Base-by-base conservation (phyloP, 495 filamentous ascomycete species). In the Elasticomyces elasticus region DNA sequence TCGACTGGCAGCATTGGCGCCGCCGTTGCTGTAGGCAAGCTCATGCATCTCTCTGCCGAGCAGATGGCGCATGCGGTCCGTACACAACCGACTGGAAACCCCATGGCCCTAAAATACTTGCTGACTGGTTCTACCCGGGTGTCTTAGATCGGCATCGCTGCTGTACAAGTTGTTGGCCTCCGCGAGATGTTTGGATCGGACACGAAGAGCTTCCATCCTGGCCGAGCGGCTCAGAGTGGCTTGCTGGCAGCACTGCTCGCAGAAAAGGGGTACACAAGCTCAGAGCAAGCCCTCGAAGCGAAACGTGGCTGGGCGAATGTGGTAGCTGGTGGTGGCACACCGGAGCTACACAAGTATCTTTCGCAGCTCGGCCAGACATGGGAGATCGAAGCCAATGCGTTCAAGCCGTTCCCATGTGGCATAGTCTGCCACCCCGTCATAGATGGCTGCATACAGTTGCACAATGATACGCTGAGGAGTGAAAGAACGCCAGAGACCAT, bases 361-460 rank as follows among this genome's bases (percentile, higher is more conserved):
- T 68, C 51, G 26, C 56, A 69, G 52, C 59, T 63, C 5, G 68
- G 64, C 1, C 44, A 62, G 24, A 54, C 56, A 26, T 80, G 76
- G 76, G 75, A 80, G 66, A 73, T 76, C 13, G 62, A 69, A 60
- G 65, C 65, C 50, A 79, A 79, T 55, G 70, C 70, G 4, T 79
- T 79, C 64, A 79, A 80, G 62, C 76, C 74, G 0, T 80, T 72
- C 53, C 75, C 76, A 7, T 79, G 76, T 61, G 77, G 75, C 5
- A 79, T 80, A 62, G 74, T 79, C 12, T 73, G 77, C 26, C 77
- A 80, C 56, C 74, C 76, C 1, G 66, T 71, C 9, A 79, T 79
- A 61, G 76, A 79, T 57, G 76, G 60, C 5, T 73, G 70, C 49
- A 67, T 72, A 10, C 70, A 73, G 59, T 46, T 78, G 27, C 67